phyloP scores from a whole-genome alignment of 2,329 filamentous ascomycete genomes.

The Fusarium agapanthi region DNA sequence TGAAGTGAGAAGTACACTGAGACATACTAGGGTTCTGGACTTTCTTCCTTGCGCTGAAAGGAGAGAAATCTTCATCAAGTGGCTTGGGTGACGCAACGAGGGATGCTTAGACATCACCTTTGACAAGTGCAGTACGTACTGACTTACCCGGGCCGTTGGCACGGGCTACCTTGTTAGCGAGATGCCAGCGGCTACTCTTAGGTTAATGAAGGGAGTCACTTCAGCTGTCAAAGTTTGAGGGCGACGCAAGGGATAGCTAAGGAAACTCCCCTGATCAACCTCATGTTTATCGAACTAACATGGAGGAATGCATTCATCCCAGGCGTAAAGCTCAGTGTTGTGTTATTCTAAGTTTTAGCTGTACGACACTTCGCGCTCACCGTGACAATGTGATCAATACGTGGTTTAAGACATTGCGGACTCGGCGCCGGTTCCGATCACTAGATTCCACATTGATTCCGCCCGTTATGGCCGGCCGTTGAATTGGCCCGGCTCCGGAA shows the following conservation, averaged over 20 bases:
- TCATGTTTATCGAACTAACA: neutral
- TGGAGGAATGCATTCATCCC: neutral
- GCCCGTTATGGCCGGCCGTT: slow-evolving; percentile 8
- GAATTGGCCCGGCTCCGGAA: slow-evolving; percentile 13
- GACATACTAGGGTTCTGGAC: slow-evolving; percentile 21
- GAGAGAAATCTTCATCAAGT: slow-evolving; percentile 9
- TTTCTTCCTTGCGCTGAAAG: neutral
- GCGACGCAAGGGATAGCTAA: neutral
- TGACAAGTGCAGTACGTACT: neutral
- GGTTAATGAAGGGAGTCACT: neutral
- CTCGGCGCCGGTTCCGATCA: slow-evolving; percentile 10
- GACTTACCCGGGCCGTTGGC: neutral
- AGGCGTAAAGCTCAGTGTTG: neutral
- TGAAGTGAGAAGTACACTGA: neutral
- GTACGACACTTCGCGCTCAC: neutral
- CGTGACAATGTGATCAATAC: neutral
- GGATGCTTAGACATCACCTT: neutral
- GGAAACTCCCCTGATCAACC: neutral
- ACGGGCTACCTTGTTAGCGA: neutral
- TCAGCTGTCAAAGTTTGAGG: slow-evolving; percentile 10
- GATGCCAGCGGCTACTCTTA: neutral
- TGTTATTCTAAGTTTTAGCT: neutral
- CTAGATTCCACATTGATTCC: too few relatives aligned
- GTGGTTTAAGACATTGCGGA: neutral
- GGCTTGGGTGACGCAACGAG: slow-evolving; percentile 7